phyloP scores from a whole-genome alignment of 2,329 filamentous ascomycete species.

The Botrytis byssoidea region DNA sequence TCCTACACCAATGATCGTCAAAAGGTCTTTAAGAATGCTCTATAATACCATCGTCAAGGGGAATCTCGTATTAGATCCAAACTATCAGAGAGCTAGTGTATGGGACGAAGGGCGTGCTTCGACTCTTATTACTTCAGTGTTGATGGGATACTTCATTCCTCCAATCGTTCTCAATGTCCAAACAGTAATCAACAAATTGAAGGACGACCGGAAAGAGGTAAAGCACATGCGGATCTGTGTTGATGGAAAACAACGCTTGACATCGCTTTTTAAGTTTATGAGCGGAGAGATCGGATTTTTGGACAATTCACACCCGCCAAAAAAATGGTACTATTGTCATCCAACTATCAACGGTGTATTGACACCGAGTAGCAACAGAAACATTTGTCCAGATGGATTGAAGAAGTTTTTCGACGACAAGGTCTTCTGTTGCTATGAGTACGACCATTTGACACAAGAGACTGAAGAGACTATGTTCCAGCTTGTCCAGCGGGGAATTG shows the following conservation, averaged over 20 bases:
- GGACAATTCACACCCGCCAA: slow-evolving; percentile 41
- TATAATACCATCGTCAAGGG: slow-evolving; percentile 36
- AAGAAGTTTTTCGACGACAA: slow-evolving; percentile 43
- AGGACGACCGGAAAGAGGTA: slow-evolving; percentile 26
- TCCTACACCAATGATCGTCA: slow-evolving; percentile 14
- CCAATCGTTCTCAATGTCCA: slow-evolving; percentile 48
- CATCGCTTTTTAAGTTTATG: slow-evolving; percentile 47
- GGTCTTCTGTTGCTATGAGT: slow-evolving; percentile 46
- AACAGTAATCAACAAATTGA: slow-evolving; percentile 23
- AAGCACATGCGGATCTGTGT: slow-evolving; percentile 42
- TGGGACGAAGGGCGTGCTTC: slow-evolving; percentile 43
- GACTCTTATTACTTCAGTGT: slow-evolving; percentile 36
- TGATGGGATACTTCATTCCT: slow-evolving; percentile 44
- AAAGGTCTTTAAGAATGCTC: slow-evolving; percentile 19
- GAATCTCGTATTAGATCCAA: slow-evolving; percentile 44
- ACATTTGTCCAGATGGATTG: slow-evolving; percentile 40
- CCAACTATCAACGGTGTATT: slow-evolving; percentile 32
- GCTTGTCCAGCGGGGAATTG: slow-evolving; percentile 47
- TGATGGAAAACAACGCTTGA: slow-evolving; percentile 50
- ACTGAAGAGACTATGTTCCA: slow-evolving; percentile 51
- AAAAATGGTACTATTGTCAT: slow-evolving; percentile 44
- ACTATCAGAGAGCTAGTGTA: slow-evolving; percentile 49
- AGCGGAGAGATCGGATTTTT: slow-evolving; percentile 46
- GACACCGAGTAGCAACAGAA: slow-evolving; percentile 29
- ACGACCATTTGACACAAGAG: slow-evolving; percentile 40